Conservation (phyloP, 2,329 filamentous ascomycete genomes). For the Fusarium veterinarium region DNA sequence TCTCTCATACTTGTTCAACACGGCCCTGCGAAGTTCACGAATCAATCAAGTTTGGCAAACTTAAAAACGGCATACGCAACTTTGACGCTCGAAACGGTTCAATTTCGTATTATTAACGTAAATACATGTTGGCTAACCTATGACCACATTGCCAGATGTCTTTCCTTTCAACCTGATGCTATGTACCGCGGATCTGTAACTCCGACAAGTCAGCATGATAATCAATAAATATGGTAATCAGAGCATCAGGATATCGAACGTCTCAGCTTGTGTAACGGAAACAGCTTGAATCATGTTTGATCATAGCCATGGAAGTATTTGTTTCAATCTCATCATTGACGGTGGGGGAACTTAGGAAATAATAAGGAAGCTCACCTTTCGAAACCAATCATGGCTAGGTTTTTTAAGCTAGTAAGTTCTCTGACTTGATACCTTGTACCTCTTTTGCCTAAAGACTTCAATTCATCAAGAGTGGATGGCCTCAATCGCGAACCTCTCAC, state of each 20-base stretch:
- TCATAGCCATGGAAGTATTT: slow-evolving; percentile 29
- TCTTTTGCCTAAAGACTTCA: rapidly evolving
- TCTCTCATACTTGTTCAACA: too few relatives aligned
- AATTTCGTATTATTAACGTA: background rate
- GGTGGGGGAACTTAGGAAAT: rapidly evolving
- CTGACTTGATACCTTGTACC: rapidly evolving
- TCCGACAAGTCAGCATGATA: background rate
- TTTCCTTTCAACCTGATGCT: rapidly evolving
- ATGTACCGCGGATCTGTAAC: background rate
- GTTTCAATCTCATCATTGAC: slow-evolving; percentile 18
- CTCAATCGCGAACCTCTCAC: background rate
- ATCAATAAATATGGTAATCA: rapidly evolving
- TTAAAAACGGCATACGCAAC: rapidly evolving
- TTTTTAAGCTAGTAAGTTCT: background rate
- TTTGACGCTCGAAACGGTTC: rapidly evolving
- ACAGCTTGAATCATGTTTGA: slow-evolving; percentile 12
- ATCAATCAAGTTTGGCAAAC: background rate
- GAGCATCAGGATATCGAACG: rapidly evolving
- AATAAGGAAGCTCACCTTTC: background rate
- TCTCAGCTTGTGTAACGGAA: slow-evolving; percentile 14
- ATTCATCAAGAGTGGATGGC: too few relatives aligned
- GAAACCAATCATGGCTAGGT: background rate
- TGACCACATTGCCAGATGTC: too few relatives aligned
- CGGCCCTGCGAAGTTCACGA: rapidly evolving
- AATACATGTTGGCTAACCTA: rapidly evolving